Evolutionary conservation across 306 rosid species (phyloP).

Genomic region (Mimosa pudica): DNA sequence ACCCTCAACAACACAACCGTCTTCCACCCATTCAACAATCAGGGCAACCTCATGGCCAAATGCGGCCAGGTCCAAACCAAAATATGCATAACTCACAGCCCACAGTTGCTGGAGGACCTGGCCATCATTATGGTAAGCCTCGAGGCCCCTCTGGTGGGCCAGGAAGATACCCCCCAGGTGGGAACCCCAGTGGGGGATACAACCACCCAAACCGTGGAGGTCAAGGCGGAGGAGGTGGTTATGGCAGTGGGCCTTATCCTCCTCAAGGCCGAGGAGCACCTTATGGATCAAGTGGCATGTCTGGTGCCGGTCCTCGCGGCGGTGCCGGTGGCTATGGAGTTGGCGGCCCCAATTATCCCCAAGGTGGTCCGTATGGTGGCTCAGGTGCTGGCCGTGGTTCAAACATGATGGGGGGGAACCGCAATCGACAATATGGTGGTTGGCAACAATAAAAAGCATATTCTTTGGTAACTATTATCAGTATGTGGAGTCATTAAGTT

Average conservation of each 20-base stretch:
- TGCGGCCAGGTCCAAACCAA: conserved; percentile 49
- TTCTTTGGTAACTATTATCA: not conserved
- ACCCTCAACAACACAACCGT: conserved; percentile 46
- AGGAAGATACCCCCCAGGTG: conserved; percentile 46
- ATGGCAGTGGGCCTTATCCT: conserved; percentile 59
- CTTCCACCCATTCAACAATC: conserved; percentile 50
- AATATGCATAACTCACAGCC: conserved; percentile 51
- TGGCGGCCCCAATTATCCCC: conserved; percentile 60
- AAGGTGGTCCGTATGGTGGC: conserved; percentile 56
- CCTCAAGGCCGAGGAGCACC: conserved; percentile 73
- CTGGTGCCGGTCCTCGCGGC: conserved; percentile 62
- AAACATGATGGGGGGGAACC: conserved; percentile 51
- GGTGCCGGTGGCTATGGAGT: conserved; percentile 54
- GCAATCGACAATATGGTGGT: conserved; percentile 47
- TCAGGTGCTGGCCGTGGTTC: conserved; percentile 52
- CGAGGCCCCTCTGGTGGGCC: conserved; percentile 50
- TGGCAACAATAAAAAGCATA: conserved; percentile 10
- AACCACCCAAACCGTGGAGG: conserved; percentile 42
- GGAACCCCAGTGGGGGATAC: conserved; percentile 48
- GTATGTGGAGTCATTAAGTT: not conserved
- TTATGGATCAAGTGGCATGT: conserved; percentile 57
- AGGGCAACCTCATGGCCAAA: conserved; percentile 40
- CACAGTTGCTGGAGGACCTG: conserved; percentile 39
- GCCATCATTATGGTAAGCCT: conserved; percentile 51
- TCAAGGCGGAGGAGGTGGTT: conserved; percentile 52